These are phyloP conservation scores for Zygosaccharomyces bisporus DNA, from an alignment of 805 yeast species.

Conservation along the genomic window DNA sequence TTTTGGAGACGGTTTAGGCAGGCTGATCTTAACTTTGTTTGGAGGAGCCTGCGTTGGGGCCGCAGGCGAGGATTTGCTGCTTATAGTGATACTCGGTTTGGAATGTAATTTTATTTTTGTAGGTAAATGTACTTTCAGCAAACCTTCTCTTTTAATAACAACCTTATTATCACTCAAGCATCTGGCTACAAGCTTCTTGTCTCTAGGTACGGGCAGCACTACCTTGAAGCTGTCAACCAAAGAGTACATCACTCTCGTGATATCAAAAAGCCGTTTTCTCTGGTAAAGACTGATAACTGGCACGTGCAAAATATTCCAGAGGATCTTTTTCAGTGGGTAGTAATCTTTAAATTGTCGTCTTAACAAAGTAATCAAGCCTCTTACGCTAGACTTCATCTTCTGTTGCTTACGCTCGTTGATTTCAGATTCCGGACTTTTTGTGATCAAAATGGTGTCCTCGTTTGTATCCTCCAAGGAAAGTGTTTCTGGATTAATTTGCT, in stretches of 20 bases:
- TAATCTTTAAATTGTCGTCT: slow-evolving; percentile 36
- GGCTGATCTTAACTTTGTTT: slow-evolving; percentile 13
- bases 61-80: background rate
- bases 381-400: slow-evolving; percentile 27
- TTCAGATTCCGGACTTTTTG: slow-evolving; percentile 23
- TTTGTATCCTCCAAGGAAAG: slow-evolving; percentile 15
- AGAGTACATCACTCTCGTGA: slow-evolving; percentile 61
- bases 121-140: slow-evolving; percentile 30
- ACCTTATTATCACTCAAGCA: slow-evolving; percentile 50
- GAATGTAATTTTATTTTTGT: slow-evolving; percentile 19
- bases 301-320: slow-evolving; percentile 71
- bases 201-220: slow-evolving; percentile 60
- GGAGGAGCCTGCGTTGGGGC: slow-evolving; percentile 3
- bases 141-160: slow-evolving; percentile 54
- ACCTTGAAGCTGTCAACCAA: slow-evolving; percentile 61
- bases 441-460: slow-evolving; percentile 24
- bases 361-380: slow-evolving; percentile 26
- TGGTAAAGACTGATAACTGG: slow-evolving; percentile 56
- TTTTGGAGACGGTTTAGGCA: slow-evolving; percentile 8
- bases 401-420: slow-evolving; percentile 21
- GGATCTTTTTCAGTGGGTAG: slow-evolving; percentile 51
- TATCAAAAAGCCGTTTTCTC: slow-evolving; percentile 58
- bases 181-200: slow-evolving; percentile 61
- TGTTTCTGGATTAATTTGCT: slow-evolving; percentile 25
- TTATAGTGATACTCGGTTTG: slow-evolving; percentile 9